Percentiles rank a stretch among this genome's conserved stretches.
Conservation (phyloP, 331 rosid species). For the Spiraea crenata region DNA sequence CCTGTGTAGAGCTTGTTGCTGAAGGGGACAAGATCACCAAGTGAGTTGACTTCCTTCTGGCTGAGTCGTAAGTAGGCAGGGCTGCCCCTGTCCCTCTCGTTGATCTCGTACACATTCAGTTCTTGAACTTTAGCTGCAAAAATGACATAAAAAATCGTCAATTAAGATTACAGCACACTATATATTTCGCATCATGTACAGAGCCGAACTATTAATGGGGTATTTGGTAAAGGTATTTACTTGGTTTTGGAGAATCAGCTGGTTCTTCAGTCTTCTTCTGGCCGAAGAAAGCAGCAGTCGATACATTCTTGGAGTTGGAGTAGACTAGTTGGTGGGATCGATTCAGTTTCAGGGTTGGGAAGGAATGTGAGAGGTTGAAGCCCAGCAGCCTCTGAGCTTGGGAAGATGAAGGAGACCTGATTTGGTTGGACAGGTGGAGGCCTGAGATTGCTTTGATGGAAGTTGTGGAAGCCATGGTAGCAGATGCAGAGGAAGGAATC, state of each 20-base stretch:
- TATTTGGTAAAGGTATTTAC: conserved; percentile 26
- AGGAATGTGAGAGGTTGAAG: conserved; percentile 35
- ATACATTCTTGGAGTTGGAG: conserved; percentile 34
- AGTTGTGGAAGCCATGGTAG: conserved; percentile 52
- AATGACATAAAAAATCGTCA: not conserved
- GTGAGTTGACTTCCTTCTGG: conserved; percentile 43
- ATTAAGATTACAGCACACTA: not conserved
- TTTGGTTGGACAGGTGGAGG: conserved; percentile 21
- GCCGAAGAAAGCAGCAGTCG: conserved; percentile 49
- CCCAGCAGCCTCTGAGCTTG: conserved; percentile 39
- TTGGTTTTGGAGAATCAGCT: conserved; percentile 38
- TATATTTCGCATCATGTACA: too few species aligned
- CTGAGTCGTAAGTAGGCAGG: conserved; percentile 79
- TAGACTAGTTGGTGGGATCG: conserved; percentile 25
- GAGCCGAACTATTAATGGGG: too few species aligned
- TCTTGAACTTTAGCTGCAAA: conserved; percentile 67
- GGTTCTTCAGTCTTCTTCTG: conserved; percentile 31
- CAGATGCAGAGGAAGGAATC: not conserved
- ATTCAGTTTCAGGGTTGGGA: conserved; percentile 27
- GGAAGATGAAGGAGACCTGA: conserved; percentile 21
- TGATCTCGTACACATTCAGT: conserved; percentile 70
- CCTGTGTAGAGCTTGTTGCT: conserved; percentile 86
- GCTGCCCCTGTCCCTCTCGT: conserved; percentile 83
- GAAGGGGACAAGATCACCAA: conserved; percentile 89
- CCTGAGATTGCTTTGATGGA: conserved; percentile 43